Evolutionary conservation across 2,329 filamentous ascomycete species (phyloP), one percentile per base, ranked within the genome.

Genomic region (Beauveria scarabaeidicola): DNA sequence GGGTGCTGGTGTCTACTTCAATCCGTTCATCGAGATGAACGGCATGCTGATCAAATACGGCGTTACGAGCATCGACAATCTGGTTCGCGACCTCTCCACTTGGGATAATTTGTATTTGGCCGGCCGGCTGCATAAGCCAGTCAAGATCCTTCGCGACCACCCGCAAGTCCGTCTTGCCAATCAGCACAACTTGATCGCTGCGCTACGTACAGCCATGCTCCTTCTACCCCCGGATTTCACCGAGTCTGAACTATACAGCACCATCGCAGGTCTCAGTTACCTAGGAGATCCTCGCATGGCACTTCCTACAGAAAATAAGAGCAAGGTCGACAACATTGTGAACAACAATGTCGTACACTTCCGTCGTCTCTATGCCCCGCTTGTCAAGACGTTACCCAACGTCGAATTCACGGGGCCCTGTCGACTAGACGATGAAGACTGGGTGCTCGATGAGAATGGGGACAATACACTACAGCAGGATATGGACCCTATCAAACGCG

Each of bases 71-170:
- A 82, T 97, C 64, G 87, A 95, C 69, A 97, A 92, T 3, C 78
- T 99, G 17, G 92, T 91, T 67, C 82, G 81, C 46, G 94, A 99
- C 70, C 81, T 99, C 25, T 88, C 85, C 32, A 85, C 91, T 61
- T 99, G 94, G 94, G 87, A 96, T 63, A 96, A 91, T 0, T 79
- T 99, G 27, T 99, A 99, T 73, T 83, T 99, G n/a, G 94, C 95
- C 6, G 94, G 94, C 4, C 89, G 94, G 38, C 81, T 99, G 56
- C 94, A 99, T 64, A 99, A 99, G 72, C 94, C 94, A 1, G 94
- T 96, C 73, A 97, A 99, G 77, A 97, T 99, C 65, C 82, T 99
- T 19, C 88, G 92, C 54, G 94, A 99, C 71, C 90, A 99, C 68
- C 90, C 94, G 0, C 87, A 87, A 53, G 91, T 99, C 44, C 90